A percentile compares a stretch with the other conserved stretches of the same genome.
Conservation (phyloP, 169 alveolate genomes). For the Neospora caninum region DNA sequence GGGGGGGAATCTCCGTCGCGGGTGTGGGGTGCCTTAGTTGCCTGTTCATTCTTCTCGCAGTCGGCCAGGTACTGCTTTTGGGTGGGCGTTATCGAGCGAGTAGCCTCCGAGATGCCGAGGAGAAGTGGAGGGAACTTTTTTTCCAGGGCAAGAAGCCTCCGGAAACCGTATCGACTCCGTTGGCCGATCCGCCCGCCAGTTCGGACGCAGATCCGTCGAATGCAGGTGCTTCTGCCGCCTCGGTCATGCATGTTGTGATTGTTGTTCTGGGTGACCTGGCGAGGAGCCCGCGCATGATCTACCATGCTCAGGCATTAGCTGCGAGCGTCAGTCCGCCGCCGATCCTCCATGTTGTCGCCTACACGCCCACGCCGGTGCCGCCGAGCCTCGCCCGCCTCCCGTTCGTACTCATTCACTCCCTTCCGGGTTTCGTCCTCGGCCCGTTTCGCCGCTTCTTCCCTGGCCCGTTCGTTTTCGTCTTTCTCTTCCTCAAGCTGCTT, state of each 20-base stretch:
- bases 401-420: background rate
- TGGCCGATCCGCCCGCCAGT: background rate
- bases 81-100: background rate
- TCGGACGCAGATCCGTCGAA: background rate
- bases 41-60: background rate
- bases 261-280: slow-evolving; percentile 42
- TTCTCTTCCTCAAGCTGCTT: background rate
- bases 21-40: background rate
- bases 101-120: background rate
- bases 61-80: background rate
- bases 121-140: background rate
- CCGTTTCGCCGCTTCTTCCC: background rate
- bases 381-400: background rate
- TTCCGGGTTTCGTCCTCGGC: background rate
- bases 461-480: background rate
- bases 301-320: slow-evolving; percentile 31
- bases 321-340: slow-evolving; percentile 4
- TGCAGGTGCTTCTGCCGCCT: background rate
- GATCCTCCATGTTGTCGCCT: slow-evolving; percentile 10
- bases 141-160: background rate
- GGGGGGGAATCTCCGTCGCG: background rate
- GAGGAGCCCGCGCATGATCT: slow-evolving; percentile 41
- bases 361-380: slow-evolving; percentile 3
- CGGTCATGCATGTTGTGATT: background rate
- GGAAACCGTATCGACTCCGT: background rate